phyloP scores from a whole-genome alignment of 2,329 filamentous ascomycete species.

The Diaporthe citriasiana region DNA sequence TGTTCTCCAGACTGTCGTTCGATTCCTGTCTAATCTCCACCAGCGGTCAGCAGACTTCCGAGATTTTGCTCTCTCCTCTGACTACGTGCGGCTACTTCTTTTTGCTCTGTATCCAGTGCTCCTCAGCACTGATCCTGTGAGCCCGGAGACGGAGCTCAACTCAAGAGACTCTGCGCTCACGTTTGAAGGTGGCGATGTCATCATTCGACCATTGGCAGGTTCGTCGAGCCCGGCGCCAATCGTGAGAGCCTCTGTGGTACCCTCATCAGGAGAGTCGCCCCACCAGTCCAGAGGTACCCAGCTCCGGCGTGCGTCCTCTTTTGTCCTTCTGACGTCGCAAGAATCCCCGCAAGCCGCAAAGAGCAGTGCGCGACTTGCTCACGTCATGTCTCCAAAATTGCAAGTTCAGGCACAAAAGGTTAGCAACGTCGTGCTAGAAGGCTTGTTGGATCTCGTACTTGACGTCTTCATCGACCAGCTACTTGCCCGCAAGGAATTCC shows the following conservation, averaged over 20 bases:
- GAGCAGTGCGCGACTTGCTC: slow-evolving; percentile 72
- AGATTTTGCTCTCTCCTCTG: slow-evolving; percentile 84
- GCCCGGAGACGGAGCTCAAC: slow-evolving; percentile 87
- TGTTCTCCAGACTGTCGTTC: slow-evolving; percentile 81
- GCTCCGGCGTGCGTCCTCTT: slow-evolving; percentile 87
- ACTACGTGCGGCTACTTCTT: slow-evolving; percentile 85
- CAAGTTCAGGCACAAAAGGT: slow-evolving; percentile 65
- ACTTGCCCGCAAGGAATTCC: slow-evolving; percentile 88
- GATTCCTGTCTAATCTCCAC: slow-evolving; percentile 85
- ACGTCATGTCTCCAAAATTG: slow-evolving; percentile 72
- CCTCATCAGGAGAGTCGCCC: slow-evolving; percentile 62
- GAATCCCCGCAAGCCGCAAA: slow-evolving; percentile 69
- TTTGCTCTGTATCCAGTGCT: slow-evolving; percentile 88
- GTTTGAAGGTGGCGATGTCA: slow-evolving; percentile 88
- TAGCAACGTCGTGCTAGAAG: slow-evolving; percentile 80
- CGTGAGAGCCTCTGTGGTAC: slow-evolving; percentile 77
- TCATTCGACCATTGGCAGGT: slow-evolving; percentile 79
- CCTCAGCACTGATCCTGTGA: slow-evolving; percentile 87
- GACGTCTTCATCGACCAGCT: slow-evolving; percentile 89
- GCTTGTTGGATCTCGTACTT: slow-evolving; percentile 82
- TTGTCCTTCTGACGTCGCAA: slow-evolving; percentile 86
- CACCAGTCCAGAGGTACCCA: slow-evolving; percentile 67
- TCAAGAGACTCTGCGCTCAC: slow-evolving; percentile 84
- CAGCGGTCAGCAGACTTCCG: slow-evolving; percentile 82
- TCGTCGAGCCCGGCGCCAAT: slow-evolving; percentile 75